A percentile compares a stretch with the other conserved stretches of the same genome.
Conservation (phyloP, 768 basidiomycete genomes). For the Pulveroboletus ravenelii region DNA sequence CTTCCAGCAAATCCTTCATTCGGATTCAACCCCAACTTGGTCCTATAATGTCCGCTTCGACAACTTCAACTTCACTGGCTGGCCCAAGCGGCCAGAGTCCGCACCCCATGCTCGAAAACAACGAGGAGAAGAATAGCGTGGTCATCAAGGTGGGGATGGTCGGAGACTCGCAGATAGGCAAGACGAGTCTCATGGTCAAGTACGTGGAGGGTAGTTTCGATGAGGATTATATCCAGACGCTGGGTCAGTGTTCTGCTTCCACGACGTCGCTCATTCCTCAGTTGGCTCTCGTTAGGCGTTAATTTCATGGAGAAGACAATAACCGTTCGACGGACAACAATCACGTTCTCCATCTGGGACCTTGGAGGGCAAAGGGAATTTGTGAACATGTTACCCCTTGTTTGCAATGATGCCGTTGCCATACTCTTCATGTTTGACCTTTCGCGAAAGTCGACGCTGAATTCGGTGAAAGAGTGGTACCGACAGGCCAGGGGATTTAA, state of each 20-base stretch:
- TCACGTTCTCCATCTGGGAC: constrained; percentile 99
- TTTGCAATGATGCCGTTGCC: constrained; percentile 99
- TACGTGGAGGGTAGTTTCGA: constrained; percentile 99
- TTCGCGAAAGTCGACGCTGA: constrained; percentile 93
- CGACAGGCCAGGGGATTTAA: constrained; percentile 98
- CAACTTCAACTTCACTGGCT: constrained; percentile 44
- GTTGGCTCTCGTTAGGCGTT: constrained; percentile 53
- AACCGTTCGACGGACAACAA: constrained; percentile 94
- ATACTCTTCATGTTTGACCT: constrained; percentile 99
- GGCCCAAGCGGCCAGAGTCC: constrained; percentile 52
- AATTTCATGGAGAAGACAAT: constrained; percentile 99
- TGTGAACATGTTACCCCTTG: constrained; percentile 97
- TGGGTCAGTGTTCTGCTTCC: constrained; percentile 53
- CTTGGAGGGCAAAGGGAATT: constrained; percentile 96
- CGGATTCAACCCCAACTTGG: constrained; percentile 15
- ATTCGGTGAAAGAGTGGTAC: constrained; percentile 99
- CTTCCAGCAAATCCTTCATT: constrained; percentile 17
- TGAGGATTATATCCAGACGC: constrained; percentile 99
- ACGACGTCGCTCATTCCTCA: constrained; percentile 4
- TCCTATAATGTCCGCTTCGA: constrained; percentile 44
- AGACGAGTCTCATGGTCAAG: constrained; percentile 99
- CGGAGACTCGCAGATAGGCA: constrained; percentile 98
- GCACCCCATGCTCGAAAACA: constrained; percentile 49
- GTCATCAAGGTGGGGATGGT: constrained; percentile 99
- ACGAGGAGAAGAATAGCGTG: constrained; percentile 81